These are phyloP conservation scores for Fusarium sp. DNA, from an alignment of 2,329 filamentous ascomycete genomes.

Conservation along the genomic window DNA sequence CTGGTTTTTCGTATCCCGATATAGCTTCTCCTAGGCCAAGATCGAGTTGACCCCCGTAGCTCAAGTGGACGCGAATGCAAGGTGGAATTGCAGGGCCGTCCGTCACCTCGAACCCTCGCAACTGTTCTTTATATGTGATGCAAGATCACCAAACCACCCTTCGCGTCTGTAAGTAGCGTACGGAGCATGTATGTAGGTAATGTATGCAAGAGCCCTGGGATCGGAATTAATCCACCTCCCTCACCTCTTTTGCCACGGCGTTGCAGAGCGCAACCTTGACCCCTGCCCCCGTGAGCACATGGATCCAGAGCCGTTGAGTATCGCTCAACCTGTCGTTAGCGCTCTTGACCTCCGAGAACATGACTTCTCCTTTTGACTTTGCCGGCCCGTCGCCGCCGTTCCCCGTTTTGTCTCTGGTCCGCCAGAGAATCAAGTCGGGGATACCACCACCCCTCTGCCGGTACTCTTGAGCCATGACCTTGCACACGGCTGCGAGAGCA, in stretches of 20 bases:
- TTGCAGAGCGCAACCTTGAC: slow-evolving; percentile 86
- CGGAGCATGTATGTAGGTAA: background rate
- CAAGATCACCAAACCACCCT: slow-evolving; percentile 15
- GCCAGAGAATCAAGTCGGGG: slow-evolving; percentile 94
- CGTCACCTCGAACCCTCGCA: slow-evolving; percentile 4
- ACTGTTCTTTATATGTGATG: slow-evolving; percentile 26
- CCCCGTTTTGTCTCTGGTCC: slow-evolving; percentile 49
- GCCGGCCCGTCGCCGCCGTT: slow-evolving; percentile 43
- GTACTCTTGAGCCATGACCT: slow-evolving; percentile 97
- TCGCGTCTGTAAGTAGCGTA: background rate
- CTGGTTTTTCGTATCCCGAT: slow-evolving; percentile 22
- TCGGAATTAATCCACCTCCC: slow-evolving; percentile 53
- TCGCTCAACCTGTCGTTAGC: slow-evolving; percentile 95
- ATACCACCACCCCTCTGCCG: slow-evolving; percentile 86
- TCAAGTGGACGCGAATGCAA: slow-evolving; percentile 10
- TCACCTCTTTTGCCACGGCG: slow-evolving; percentile 66
- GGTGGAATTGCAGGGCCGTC: slow-evolving; percentile 19
- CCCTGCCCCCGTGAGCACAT: slow-evolving; percentile 88
- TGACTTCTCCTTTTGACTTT: slow-evolving; percentile 68
- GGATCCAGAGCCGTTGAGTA: slow-evolving; percentile 96
- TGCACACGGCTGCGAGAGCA: slow-evolving; percentile 86
- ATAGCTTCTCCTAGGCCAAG: slow-evolving; percentile 17
- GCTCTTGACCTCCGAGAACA: slow-evolving; percentile 85
- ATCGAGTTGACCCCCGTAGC: slow-evolving; percentile 12
- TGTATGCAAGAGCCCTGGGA: slow-evolving; percentile 19